Percentiles rank a stretch among this genome's conserved stretches.
Conservation (phyloP, 139 green algal genomes). For the Haematococcus lacustris region DNA sequence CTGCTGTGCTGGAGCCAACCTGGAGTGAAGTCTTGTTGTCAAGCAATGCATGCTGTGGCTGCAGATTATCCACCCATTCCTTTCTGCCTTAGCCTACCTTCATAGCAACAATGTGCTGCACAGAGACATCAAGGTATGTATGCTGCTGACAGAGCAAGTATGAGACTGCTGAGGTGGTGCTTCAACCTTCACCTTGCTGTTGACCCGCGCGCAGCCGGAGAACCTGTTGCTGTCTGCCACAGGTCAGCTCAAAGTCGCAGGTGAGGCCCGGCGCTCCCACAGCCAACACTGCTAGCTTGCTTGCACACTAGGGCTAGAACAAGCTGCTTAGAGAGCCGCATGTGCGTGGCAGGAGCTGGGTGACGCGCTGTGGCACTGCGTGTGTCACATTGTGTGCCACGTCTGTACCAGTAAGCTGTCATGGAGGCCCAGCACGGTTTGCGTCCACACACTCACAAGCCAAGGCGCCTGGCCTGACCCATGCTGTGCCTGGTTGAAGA, state of each 20-base stretch:
- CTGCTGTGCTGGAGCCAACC: neutral
- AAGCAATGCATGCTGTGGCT: neutral
- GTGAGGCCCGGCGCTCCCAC: slow-evolving; percentile 7
- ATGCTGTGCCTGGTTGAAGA: no score
- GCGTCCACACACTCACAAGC: no score
- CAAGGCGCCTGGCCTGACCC: no score
- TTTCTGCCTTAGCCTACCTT: slow-evolving; percentile 52
- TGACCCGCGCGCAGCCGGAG: neutral
- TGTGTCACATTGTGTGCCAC: no score
- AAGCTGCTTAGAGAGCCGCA: no score
- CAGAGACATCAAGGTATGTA: slow-evolving; percentile 52
- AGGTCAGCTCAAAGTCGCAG: slow-evolving; percentile 44
- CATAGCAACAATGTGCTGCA: slow-evolving; percentile 57
- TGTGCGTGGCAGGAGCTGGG: no score
- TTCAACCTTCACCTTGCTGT: neutral
- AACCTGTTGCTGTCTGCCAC: slow-evolving; percentile 39
- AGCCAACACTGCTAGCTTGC: no score
- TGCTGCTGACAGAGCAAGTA: neutral
- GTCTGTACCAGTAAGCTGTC: no score
- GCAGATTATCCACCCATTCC: slow-evolving; percentile 45
- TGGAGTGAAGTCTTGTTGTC: neutral
- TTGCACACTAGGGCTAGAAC: slow-evolving; percentile 46
- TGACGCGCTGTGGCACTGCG: no score
- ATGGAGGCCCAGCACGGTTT: no score
- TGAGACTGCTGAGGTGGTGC: neutral